Base-by-base conservation (phyloP, 106 monocot genomes). In the Dioscorea alata region DNA sequence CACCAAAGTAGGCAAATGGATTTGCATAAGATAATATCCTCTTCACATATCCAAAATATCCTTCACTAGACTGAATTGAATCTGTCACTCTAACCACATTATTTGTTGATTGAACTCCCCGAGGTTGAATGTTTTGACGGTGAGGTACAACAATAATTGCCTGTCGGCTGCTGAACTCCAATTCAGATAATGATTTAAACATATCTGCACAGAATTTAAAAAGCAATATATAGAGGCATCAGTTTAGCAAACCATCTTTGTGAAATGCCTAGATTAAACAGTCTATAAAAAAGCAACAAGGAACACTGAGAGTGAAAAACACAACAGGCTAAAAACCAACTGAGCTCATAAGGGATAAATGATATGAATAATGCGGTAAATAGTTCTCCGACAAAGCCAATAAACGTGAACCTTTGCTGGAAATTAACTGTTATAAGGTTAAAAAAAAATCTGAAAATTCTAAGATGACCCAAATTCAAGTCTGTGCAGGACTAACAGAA, bases 111-210 rank as follows among this genome's bases (percentile, higher is more conserved):
- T 64, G 67, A 17, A 49, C 57, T 42, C 77, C 78, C 13, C 64
- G 59, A 56, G 71, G 23, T 57, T 21, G 63, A 22, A 28, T 50
- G 48, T 62, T 58, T 63, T 70, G 71, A 48, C 59, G 76, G 67
- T 75, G 81, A 62, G 83, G 94, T 75, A 95, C 81, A 22, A 86
- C 83, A 56, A 91, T 86, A 49, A 95, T 50, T 17, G 91, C 88
- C 61, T 95, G 83, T 12, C 94, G 80, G 62, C 69, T 81, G 34
- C 76, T 42, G 77, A 95, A 86, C 23, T 85, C 94, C 35, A 95
- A 74, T 69, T 95, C 83, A 53, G 69, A 76, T 23, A 95, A 67
- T 73, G 81, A 22, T 52, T 60, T 83, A n/a, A 48, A 64, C 94
- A 95, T 85, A 62, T 95, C 94, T 95, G 83, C 49, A 24, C 6